Conservation (phyloP, 345 rosid species). For the Eucalyptus fibrosa region DNA sequence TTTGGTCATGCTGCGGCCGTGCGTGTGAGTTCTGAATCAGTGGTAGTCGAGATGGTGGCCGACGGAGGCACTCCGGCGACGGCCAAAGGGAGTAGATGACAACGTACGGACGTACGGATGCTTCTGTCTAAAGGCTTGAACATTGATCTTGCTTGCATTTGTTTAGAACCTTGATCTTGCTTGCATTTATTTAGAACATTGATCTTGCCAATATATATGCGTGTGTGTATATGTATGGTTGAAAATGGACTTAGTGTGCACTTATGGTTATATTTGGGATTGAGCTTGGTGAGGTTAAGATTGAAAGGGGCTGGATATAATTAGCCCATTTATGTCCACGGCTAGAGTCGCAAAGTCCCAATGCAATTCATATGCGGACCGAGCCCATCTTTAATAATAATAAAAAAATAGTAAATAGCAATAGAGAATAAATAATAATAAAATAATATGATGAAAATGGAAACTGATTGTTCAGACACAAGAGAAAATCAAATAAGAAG, state of each 20-base stretch:
- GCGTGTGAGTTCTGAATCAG: too few species aligned
- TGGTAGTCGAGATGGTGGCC: too few species aligned
- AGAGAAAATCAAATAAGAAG: neutral
- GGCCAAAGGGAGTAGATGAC: neutral
- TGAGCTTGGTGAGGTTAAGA: neutral
- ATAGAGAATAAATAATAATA: neutral
- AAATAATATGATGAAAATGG: neutral
- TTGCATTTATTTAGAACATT: too few species aligned
- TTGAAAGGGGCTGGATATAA: neutral
- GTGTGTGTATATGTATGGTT: too few species aligned
- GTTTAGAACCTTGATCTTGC: fast-evolving
- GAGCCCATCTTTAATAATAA: neutral
- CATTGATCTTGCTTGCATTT: too few species aligned
- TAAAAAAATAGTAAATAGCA: neutral
- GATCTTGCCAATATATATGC: too few species aligned
- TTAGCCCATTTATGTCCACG: neutral
- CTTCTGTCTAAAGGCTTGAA: too few species aligned
- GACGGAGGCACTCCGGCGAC: too few species aligned
- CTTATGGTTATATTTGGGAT: neutral
- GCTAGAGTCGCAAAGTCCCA: neutral
- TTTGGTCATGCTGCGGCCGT: too few species aligned
- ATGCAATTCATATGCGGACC: neutral
- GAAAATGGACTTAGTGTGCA: too few species aligned
- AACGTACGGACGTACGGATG: too few species aligned
- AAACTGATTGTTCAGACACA: neutral